Percentiles rank a stretch among this genome's conserved stretches.
phyloP scores from a whole-genome alignment of 164 flowering plant species.

The Chloranthus sessilifolius region DNA sequence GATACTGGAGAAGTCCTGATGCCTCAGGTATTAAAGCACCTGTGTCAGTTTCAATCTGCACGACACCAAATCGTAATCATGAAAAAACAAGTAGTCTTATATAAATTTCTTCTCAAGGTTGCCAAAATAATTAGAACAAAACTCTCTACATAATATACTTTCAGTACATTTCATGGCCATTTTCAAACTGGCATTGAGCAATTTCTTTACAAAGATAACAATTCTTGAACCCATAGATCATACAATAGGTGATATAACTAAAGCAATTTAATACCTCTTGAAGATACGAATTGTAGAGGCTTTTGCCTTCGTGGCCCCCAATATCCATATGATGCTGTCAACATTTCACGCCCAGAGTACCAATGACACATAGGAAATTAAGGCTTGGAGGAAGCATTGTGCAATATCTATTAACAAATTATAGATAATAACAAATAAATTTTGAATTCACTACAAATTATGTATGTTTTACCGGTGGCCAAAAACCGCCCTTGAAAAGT shows the following conservation, averaged over 20 bases:
- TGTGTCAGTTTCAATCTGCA: conserved; percentile 67
- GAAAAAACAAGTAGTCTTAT: neutral
- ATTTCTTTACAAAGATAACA: too few species aligned
- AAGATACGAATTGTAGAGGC: conserved; percentile 80
- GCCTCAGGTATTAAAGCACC: conserved; percentile 59
- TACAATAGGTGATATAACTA: neutral
- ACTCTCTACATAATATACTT: neutral
- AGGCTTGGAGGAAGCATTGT: conserved; percentile 94
- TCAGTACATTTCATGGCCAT: too few species aligned
- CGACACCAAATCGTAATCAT: neutral
- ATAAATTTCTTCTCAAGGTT: neutral
- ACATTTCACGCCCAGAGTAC: conserved; percentile 70
- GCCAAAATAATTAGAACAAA: neutral
- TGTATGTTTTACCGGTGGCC: too few species aligned
- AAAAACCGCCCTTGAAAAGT: too few species aligned
- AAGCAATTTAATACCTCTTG: conserved; percentile 62
- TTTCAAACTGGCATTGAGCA: too few species aligned
- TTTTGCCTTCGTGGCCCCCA: conserved; percentile 97
- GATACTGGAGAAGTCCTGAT: conserved; percentile 80
- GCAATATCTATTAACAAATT: neutral
- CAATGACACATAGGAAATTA: conserved; percentile 85
- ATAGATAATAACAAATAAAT: neutral
- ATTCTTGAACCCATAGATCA: too few species aligned
- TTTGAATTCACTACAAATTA: too few species aligned
- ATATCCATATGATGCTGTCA: conserved; percentile 98